Percentiles rank a stretch among this genome's conserved stretches.
phyloP scores from a whole-genome alignment of 75 land plant genomes.

The Cunninghamia lanceolata region DNA sequence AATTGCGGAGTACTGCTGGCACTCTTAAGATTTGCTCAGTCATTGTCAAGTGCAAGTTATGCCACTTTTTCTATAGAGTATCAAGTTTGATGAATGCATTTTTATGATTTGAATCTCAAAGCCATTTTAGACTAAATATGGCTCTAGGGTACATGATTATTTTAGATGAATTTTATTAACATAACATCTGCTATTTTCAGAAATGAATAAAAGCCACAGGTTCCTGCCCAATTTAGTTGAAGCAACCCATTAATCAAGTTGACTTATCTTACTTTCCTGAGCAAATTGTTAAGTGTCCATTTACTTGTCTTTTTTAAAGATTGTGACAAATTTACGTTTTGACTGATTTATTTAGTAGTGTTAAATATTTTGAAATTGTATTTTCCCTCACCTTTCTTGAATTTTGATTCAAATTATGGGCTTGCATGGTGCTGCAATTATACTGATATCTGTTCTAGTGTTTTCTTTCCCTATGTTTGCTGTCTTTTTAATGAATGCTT shows the following conservation, averaged over 20 bases:
- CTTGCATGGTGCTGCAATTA: background rate
- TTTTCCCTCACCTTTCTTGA: background rate
- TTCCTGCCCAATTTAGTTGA: background rate
- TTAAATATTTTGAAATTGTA: background rate
- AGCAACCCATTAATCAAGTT: background rate
- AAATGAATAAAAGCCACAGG: background rate
- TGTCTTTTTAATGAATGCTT: background rate
- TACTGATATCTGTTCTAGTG: background rate
- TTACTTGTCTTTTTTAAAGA: background rate
- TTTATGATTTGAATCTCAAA: background rate
- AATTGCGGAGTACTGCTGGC: background rate
- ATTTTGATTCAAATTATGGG: background rate
- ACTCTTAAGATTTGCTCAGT: background rate
- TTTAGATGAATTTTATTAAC: background rate
- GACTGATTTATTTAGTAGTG: background rate
- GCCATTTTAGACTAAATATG: background rate
- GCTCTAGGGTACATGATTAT: background rate
- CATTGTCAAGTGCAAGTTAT: background rate
- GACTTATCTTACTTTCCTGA: background rate
- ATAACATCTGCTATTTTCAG: background rate
- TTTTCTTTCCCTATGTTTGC: background rate
- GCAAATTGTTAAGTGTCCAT: background rate
- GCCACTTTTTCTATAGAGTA: background rate
- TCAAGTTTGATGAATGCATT: background rate
- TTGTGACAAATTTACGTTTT: background rate